These are phyloP conservation scores for Hypoxylon perforatum DNA, from an alignment of 495 filamentous ascomycete species.

Conservation along the genomic window DNA sequence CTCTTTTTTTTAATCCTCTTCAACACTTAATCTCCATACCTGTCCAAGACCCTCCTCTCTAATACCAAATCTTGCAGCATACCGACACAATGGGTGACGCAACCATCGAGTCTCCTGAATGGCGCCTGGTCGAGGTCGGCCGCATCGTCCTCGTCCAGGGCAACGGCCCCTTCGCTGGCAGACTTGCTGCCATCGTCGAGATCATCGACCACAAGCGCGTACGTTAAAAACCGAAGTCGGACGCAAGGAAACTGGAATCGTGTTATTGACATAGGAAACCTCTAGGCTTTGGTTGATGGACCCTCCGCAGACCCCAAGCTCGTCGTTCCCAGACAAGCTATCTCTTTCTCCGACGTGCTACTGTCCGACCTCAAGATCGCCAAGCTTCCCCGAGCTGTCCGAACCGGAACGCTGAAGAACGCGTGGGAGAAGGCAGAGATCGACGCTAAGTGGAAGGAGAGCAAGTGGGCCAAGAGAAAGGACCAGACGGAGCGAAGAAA, in stretches of 20 bases:
- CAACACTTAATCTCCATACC: background rate
- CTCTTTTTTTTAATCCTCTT: background rate
- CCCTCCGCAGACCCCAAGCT: conserved; percentile 79
- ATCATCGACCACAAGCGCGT: conserved; percentile 99
- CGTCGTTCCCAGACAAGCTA: conserved; percentile 84
- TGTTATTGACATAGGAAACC: conserved; percentile 46
- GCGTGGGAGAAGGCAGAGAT: conserved; percentile 88
- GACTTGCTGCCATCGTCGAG: conserved; percentile 93
- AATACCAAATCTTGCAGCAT: conserved; percentile 32
- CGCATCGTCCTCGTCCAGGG: conserved; percentile 86
- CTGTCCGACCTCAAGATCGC: conserved; percentile 90
- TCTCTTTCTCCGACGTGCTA: conserved; percentile 80
- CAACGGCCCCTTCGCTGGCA: conserved; percentile 78
- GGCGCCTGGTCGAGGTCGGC: conserved; percentile 96
- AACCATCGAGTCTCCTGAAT: conserved; percentile 78
- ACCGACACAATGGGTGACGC: conserved; percentile 62
- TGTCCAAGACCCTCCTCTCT: conserved; percentile 24
- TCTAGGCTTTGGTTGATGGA: conserved; percentile 93
- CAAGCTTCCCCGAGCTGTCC: conserved; percentile 86
- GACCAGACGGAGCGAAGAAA: conserved; percentile 83
- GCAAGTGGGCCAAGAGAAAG: conserved; percentile 89
- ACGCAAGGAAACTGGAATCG: conserved; percentile 1
- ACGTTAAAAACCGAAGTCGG: conserved; percentile 59
- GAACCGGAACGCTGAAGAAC: conserved; percentile 82
- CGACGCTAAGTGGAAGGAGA: conserved; percentile 89